Evolutionary conservation across 805 yeast genomes (phyloP).

Genomic region (Metschnikowia chrysomelidarum): DNA sequence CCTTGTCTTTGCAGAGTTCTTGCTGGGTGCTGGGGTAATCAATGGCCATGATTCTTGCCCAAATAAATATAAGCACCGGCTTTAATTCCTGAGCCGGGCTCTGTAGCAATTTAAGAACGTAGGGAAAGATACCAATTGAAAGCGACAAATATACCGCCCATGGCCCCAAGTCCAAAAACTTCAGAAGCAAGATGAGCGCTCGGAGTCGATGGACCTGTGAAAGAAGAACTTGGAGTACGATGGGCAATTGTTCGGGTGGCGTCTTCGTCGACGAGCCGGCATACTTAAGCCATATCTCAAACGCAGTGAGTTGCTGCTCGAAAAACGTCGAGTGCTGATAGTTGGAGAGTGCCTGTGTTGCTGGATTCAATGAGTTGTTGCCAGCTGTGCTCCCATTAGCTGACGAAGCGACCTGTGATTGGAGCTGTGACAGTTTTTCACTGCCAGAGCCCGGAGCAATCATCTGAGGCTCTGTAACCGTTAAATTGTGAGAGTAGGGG

Average conservation of each 20-base stretch:
- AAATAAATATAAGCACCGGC: constrained; percentile 90
- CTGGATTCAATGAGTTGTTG: not conserved
- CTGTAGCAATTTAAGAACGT: constrained; percentile 83
- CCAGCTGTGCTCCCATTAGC: constrained; percentile 10
- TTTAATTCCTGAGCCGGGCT: constrained; percentile 94
- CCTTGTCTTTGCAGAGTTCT: constrained; percentile 87
- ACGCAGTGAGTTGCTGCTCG: constrained; percentile 94
- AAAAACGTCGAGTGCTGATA: constrained; percentile 92
- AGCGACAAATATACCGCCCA: constrained; percentile 95
- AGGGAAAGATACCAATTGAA: constrained; percentile 94
- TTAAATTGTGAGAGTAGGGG: constrained; percentile 20
- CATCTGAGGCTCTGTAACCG: constrained; percentile 2
- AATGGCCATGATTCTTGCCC: constrained; percentile 98
- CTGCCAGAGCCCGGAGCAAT: not conserved
- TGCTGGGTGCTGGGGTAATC: constrained; percentile 88
- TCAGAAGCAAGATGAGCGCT: constrained; percentile 78
- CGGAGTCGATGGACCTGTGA: constrained; percentile 93
- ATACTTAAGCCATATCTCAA: constrained; percentile 92
- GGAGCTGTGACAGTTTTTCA: constrained; percentile 1
- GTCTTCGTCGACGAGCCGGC: constrained; percentile 74
- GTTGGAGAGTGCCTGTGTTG: constrained; percentile 33
- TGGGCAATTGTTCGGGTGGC: constrained; percentile 94
- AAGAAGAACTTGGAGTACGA: constrained; percentile 84
- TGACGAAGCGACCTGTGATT: not conserved
- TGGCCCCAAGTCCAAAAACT: constrained; percentile 91